Evolutionary conservation across 331 rosid genomes (phyloP).

Genomic region (Ulmus americana): DNA sequence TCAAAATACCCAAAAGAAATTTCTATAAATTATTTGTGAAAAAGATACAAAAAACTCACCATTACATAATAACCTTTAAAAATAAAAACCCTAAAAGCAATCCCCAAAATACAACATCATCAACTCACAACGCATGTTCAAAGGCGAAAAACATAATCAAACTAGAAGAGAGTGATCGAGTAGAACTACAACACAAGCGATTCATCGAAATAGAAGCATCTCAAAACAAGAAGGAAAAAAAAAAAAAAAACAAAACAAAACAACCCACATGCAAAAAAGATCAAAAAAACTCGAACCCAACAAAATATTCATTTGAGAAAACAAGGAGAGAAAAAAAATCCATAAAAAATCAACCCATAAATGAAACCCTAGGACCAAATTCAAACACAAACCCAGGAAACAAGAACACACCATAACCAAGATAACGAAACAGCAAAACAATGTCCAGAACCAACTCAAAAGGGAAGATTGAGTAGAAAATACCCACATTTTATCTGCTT

Average conservation of each 20-base stretch:
- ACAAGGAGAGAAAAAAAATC: background rate
- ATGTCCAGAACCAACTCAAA: constrained; percentile 8
- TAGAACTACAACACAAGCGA: background rate
- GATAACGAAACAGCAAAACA: constrained; percentile 4
- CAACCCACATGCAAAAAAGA: constrained; percentile 1
- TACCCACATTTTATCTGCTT: constrained; percentile 54
- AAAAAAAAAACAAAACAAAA: background rate
- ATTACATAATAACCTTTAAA: background rate
- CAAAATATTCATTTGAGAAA: background rate
- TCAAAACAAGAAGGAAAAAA: background rate
- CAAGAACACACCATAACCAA: constrained; percentile 15
- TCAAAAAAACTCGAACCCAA: background rate
- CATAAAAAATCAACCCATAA: constrained; percentile 1
- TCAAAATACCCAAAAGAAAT: background rate
- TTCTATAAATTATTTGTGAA: background rate
- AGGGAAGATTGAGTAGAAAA: background rate
- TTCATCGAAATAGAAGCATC: background rate
- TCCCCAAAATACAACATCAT: background rate
- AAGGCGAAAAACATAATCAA: background rate
- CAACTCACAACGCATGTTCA: background rate
- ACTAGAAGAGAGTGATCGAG: background rate
- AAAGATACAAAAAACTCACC: constrained; percentile 7
- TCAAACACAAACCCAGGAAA: background rate
- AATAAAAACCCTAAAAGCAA: constrained; percentile 6
- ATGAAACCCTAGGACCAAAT: constrained; percentile 3